Percentiles rank a stretch among this genome's conserved stretches.
These are phyloP conservation scores for Geranium incanum DNA, from an alignment of 441 rosid species.

Conservation along the genomic window DNA sequence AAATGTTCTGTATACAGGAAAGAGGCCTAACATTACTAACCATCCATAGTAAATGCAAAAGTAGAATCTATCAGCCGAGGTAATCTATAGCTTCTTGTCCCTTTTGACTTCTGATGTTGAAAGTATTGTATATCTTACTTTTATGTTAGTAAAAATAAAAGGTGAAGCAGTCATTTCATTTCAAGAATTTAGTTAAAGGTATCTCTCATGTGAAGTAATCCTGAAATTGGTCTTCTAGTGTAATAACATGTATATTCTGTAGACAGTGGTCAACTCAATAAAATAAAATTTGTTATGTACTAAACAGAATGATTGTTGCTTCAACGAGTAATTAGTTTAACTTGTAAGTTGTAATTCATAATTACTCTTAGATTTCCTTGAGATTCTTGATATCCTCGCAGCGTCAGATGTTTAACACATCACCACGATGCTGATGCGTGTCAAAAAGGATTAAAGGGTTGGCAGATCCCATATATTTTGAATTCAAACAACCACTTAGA, in stretches of 20 bases:
- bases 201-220: not conserved
- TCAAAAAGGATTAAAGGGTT: not conserved
- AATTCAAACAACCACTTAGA: not conserved
- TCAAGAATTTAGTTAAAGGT: not conserved
- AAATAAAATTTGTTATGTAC: not conserved
- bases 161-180: not conserved
- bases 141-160: not conserved
- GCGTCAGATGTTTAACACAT: not conserved
- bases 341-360: not conserved
- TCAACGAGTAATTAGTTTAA: not conserved
- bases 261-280: not conserved
- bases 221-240: not conserved
- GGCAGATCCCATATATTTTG: not conserved
- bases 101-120: not conserved
- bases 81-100: conserved; percentile 4
- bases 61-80: conserved; percentile 1
- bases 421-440: not conserved
- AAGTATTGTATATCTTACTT: not conserved
- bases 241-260: not conserved
- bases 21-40: not conserved
- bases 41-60: not conserved
- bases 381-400: not conserved
- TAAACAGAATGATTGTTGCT: not conserved
- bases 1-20: not conserved
- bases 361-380: not conserved